Evolutionary conservation across 345 rosid species (phyloP).

Genomic region (Populus simonii): DNA sequence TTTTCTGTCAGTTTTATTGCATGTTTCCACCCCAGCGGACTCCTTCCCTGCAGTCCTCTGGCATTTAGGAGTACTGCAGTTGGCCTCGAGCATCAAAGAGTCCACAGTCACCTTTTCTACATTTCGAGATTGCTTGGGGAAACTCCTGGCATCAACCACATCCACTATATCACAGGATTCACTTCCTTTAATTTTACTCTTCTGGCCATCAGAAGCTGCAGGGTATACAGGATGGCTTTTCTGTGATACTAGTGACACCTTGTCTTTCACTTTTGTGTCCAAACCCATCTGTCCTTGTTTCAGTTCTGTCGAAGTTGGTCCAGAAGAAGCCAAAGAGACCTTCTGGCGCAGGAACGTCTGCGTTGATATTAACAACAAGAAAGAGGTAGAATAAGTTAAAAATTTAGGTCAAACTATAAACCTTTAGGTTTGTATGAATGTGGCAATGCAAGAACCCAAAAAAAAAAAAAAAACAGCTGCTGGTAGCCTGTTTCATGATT

Average conservation of each 20-base stretch:
- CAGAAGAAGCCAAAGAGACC: slow-evolving; percentile 66
- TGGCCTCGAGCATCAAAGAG: slow-evolving; percentile 17
- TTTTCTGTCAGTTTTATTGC: slow-evolving; percentile 23
- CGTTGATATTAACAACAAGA: slow-evolving; percentile 20
- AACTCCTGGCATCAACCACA: slow-evolving; percentile 24
- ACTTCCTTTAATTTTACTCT: slow-evolving; percentile 20
- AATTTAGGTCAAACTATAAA: not conserved
- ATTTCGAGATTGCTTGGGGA: slow-evolving; percentile 11
- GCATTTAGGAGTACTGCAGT: slow-evolving; percentile 25
- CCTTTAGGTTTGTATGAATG: not conserved
- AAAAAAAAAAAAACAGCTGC: not conserved
- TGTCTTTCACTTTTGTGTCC: slow-evolving; percentile 30
- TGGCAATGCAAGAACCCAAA: not conserved
- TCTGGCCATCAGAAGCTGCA: slow-evolving; percentile 18
- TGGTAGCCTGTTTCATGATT: not conserved
- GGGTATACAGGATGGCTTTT: slow-evolving; percentile 9
- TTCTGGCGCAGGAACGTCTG: slow-evolving; percentile 94
- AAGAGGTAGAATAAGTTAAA: not conserved
- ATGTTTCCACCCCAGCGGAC: slow-evolving; percentile 17
- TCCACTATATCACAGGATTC: slow-evolving; percentile 33
- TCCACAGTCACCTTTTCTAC: slow-evolving; percentile 2
- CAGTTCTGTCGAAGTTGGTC: slow-evolving; percentile 35
- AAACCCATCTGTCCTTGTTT: slow-evolving; percentile 36
- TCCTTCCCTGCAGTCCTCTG: slow-evolving; percentile 22
- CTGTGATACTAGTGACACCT: slow-evolving; percentile 7